Evolutionary conservation across 1,139 yeast species (phyloP).

Genomic region (Scheffersomyces quercinus): DNA sequence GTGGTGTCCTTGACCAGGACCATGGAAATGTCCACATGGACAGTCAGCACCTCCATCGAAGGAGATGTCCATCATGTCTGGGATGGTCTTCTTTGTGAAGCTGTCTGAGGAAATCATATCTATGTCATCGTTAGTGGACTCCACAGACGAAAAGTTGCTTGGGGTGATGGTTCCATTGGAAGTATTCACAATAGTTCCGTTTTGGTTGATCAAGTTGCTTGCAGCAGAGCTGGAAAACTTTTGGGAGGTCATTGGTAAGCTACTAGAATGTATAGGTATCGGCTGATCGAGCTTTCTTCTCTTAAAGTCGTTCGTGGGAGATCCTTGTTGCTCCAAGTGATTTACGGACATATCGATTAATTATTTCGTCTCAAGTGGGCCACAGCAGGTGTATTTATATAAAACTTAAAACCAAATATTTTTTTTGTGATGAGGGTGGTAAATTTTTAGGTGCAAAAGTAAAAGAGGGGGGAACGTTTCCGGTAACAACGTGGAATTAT

Average conservation of each 20-base stretch:
- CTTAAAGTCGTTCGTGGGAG: slow-evolving; percentile 1
- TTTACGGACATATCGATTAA: neutral
- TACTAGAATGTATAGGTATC: slow-evolving; percentile 3
- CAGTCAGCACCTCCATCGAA: slow-evolving; percentile 15
- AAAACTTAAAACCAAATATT: neutral
- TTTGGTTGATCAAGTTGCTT: slow-evolving; percentile 2
- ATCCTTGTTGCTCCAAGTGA: too few species aligned
- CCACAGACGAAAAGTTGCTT: neutral
- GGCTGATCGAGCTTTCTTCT: slow-evolving; percentile 12
- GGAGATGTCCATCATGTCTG: too few species aligned
- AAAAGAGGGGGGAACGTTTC: slow-evolving; percentile 1
- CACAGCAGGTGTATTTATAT: neutral
- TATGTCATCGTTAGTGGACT: slow-evolving; percentile 1
- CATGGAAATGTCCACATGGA: slow-evolving; percentile 39
- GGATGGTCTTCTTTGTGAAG: neutral
- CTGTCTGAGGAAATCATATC: slow-evolving; percentile 3
- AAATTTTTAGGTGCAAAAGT: neutral
- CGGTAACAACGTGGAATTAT: neutral
- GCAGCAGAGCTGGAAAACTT: neutral
- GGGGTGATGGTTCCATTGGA: slow-evolving; percentile 12
- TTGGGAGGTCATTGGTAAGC: neutral
- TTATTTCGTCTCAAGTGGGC: neutral
- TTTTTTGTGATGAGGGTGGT: neutral
- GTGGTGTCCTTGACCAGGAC: slow-evolving; percentile 32
- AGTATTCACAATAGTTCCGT: slow-evolving; percentile 9